Conservation (phyloP, 805 yeast genomes). For the Torulaspora microellipsoides region DNA sequence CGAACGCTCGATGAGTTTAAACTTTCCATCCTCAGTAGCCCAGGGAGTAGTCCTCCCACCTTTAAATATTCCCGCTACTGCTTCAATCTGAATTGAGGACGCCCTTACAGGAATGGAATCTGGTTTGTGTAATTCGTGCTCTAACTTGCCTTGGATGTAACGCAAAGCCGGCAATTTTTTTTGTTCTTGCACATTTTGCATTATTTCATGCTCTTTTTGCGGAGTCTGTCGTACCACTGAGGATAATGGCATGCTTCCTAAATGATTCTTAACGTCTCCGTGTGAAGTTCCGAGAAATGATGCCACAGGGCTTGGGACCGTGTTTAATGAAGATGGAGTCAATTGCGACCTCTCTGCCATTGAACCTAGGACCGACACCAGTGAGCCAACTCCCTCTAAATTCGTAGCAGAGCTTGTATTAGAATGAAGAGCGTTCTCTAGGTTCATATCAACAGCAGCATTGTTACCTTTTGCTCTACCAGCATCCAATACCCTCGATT, state of each 20-base stretch:
- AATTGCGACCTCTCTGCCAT: slow-evolving; percentile 6
- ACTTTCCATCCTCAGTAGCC: slow-evolving; percentile 24
- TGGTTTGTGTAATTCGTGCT: slow-evolving; percentile 12
- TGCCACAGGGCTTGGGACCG: not conserved
- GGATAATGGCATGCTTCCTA: not conserved
- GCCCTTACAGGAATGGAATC: slow-evolving; percentile 30
- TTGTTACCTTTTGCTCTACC: not conserved
- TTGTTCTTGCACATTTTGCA: not conserved
- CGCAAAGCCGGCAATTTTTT: slow-evolving; percentile 3
- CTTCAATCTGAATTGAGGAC: slow-evolving; percentile 31
- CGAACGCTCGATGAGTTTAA: slow-evolving; percentile 31
- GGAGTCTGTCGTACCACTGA: not conserved
- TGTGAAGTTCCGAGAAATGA: not conserved
- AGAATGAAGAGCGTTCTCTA: not conserved
- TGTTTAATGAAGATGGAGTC: not conserved
- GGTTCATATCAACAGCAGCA: not conserved
- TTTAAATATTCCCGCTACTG: slow-evolving; percentile 28
- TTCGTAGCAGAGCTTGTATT: not conserved
- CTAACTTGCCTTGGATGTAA: slow-evolving; percentile 7
- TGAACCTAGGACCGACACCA: slow-evolving; percentile 13
- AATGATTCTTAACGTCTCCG: not conserved
- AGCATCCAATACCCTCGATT: not conserved
- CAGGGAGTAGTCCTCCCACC: slow-evolving; percentile 30
- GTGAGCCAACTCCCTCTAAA: slow-evolving; percentile 17
- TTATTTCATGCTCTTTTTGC: not conserved